Evolutionary conservation across 1,139 yeast species (phyloP).

Genomic region (Pichia sp.): DNA sequence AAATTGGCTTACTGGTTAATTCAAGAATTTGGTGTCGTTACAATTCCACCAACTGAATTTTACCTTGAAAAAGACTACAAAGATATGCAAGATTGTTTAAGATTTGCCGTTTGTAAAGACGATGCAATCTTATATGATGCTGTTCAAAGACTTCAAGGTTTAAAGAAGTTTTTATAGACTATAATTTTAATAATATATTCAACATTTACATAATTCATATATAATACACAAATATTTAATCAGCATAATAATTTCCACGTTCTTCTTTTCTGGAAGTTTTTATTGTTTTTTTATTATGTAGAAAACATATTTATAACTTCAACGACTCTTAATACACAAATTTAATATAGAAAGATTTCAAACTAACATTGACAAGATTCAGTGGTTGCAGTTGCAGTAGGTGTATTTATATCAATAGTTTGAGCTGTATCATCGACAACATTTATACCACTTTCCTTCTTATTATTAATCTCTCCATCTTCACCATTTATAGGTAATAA

Average conservation of each 20-base stretch:
- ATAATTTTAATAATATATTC: not conserved
- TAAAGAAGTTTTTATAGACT: constrained; percentile 60
- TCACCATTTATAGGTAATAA: constrained; percentile 49
- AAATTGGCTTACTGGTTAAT: constrained; percentile 87
- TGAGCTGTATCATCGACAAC: constrained; percentile 14
- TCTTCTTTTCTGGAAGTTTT: not conserved
- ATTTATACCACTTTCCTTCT: not conserved
- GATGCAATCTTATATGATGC: constrained; percentile 76
- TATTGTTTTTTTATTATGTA: not conserved
- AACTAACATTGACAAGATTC: constrained; percentile 26
- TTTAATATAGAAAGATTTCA: too few relatives aligned
- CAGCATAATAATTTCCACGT: not conserved
- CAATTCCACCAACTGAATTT: constrained; percentile 95
- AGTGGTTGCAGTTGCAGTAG: constrained; percentile 17
- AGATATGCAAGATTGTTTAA: constrained; percentile 45
- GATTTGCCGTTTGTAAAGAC: constrained; percentile 96
- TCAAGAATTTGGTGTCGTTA: constrained; percentile 86
- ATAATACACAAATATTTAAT: not conserved
- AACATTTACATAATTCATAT: too few relatives aligned
- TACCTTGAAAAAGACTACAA: constrained; percentile 28
- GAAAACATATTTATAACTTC: too few relatives aligned
- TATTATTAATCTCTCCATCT: not conserved
- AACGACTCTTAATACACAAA: too few relatives aligned
- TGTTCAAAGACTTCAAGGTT: constrained; percentile 59
- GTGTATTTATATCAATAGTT: constrained; percentile 28